phyloP scores from a whole-genome alignment of 495 filamentous ascomycete genomes.

The Apiosordaria backusii region DNA sequence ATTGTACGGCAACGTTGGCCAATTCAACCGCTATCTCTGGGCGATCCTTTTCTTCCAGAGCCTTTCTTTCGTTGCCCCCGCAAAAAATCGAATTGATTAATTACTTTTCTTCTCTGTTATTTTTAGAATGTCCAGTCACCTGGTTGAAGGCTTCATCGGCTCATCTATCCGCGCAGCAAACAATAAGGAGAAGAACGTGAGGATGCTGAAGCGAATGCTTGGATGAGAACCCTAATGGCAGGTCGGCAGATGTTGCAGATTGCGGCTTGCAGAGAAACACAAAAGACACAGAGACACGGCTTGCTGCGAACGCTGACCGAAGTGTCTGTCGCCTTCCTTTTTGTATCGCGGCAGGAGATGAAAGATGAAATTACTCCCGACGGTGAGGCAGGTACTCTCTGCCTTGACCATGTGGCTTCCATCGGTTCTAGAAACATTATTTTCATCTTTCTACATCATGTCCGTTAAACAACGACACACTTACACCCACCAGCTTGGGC shows the following conservation, averaged over 20 bases:
- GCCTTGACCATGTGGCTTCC: not conserved
- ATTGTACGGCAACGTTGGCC: constrained; percentile 8
- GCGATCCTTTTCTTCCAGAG: not conserved
- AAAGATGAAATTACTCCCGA: not conserved
- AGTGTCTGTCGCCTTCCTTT: not conserved
- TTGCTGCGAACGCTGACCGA: constrained; percentile 1
- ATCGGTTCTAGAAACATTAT: not conserved
- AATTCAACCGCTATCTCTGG: constrained; percentile 9
- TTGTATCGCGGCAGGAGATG: constrained; percentile 1
- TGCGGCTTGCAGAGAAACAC: not conserved
- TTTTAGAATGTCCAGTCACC: constrained; percentile 8
- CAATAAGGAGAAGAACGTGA: not conserved
- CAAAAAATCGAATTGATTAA: constrained; percentile 10
- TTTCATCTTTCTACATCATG: not conserved
- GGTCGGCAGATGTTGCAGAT: not conserved
- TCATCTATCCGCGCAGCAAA: not conserved
- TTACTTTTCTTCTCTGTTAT: constrained; percentile 11
- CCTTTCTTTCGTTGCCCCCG: not conserved
- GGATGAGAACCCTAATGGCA: not conserved
- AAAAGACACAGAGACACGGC: no score
- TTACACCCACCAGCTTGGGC: not conserved
- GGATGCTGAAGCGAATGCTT: not conserved
- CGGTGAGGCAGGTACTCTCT: not conserved
- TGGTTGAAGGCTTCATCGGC: constrained; percentile 7
- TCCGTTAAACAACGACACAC: not conserved